Percentiles rank a stretch among this genome's conserved stretches.
phyloP scores from a whole-genome alignment of 257 asterid species.

The Solanum pennellii region DNA sequence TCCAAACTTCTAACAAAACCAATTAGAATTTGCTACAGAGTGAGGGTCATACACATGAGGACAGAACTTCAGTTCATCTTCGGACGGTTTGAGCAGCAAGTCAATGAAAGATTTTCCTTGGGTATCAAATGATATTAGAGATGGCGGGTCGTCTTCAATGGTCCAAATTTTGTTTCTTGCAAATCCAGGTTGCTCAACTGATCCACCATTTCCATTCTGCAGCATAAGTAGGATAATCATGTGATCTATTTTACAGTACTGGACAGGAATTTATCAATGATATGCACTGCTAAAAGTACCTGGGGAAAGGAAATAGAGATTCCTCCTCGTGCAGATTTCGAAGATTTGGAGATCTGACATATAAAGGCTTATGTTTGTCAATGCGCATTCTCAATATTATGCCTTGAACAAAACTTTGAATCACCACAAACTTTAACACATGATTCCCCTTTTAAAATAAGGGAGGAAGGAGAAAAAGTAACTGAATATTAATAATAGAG shows the following conservation, averaged over 20 bases:
- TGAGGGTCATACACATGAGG: conserved; percentile 50
- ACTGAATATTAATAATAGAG: neutral
- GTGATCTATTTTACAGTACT: neutral
- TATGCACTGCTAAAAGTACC: conserved; percentile 29
- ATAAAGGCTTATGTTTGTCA: neutral
- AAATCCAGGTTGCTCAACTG: conserved; percentile 74
- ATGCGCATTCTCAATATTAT: neutral
- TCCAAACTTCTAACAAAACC: neutral
- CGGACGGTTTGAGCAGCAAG: conserved; percentile 73
- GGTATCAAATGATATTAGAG: conserved; percentile 39
- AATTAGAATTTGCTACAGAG: neutral
- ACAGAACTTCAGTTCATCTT: conserved; percentile 81
- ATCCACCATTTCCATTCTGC: conserved; percentile 63
- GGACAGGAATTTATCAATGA: neutral
- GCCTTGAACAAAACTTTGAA: neutral
- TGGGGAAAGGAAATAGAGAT: conserved; percentile 81
- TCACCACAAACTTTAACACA: neutral
- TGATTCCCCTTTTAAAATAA: neutral
- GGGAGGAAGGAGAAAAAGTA: neutral
- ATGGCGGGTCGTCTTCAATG: conserved; percentile 72
- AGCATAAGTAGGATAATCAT: conserved; percentile 3
- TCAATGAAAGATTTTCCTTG: conserved; percentile 65
- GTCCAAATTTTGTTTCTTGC: conserved; percentile 77
- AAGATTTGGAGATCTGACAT: conserved; percentile 64
- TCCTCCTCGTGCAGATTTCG: conserved; percentile 86